These are phyloP conservation scores for Orbilia brochopaga DNA, from an alignment of 2,329 filamentous ascomycete genomes.

Conservation along the genomic window DNA sequence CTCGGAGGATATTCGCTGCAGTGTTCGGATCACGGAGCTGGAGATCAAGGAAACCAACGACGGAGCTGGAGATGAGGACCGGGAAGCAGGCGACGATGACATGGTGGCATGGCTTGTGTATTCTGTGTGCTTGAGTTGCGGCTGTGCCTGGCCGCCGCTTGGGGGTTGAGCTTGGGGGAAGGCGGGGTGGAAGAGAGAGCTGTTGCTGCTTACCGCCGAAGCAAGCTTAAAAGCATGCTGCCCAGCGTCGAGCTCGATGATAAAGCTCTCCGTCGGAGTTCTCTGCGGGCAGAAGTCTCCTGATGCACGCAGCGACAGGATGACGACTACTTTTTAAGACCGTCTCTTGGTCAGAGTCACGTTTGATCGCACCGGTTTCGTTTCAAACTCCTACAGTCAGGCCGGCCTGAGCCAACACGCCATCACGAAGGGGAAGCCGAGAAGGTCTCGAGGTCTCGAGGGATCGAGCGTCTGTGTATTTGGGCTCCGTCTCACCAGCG, in stretches of 20 bases:
- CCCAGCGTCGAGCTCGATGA: no score
- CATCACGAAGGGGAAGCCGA: background rate
- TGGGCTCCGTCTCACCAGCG: background rate
- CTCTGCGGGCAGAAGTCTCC: no score
- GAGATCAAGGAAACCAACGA: slow-evolving; percentile 46
- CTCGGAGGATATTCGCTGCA: slow-evolving; percentile 45
- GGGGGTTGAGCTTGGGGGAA: background rate
- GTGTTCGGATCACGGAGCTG: slow-evolving; percentile 42
- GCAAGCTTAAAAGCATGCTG: no score
- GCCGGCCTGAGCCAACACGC: no score
- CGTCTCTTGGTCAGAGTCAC: no score
- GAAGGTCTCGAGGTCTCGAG: background rate
- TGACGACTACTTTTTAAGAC: no score
- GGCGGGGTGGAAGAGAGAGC: no score
- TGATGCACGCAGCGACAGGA: no score
- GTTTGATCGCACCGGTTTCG: no score
- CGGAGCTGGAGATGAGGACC: slow-evolving; percentile 46
- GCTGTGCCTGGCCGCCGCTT: background rate
- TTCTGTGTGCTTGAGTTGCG: background rate
- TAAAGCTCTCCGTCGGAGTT: no score
- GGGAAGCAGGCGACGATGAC: slow-evolving; percentile 45
- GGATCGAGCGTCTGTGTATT: background rate
- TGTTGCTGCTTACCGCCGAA: no score
- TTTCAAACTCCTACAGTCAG: no score
- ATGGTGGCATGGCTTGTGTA: slow-evolving; percentile 36